These are phyloP conservation scores for Metschnikowia proteae DNA, from an alignment of 805 yeast genomes.

Conservation along the genomic window DNA sequence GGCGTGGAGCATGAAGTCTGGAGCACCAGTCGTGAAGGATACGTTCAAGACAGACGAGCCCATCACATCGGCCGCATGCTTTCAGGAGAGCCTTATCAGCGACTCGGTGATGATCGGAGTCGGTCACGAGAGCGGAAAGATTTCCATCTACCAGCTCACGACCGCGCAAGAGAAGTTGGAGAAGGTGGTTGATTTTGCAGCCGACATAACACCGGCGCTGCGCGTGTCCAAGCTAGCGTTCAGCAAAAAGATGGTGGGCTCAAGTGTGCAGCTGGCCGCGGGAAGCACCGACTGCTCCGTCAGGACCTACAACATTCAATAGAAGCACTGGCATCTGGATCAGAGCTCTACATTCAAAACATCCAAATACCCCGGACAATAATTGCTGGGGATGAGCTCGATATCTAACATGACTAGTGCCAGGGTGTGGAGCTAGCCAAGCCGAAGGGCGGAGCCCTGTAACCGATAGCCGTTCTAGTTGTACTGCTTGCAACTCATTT, in stretches of 20 bases:
- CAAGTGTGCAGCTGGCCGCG: conserved; percentile 44
- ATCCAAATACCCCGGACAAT: no score
- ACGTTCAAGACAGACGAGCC: conserved; percentile 49
- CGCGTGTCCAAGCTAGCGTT: conserved; percentile 62
- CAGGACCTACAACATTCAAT: conserved; percentile 34
- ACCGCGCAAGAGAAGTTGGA: conserved; percentile 12
- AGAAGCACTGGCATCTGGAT: not conserved
- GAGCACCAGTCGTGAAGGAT: conserved; percentile 13
- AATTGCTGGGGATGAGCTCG: no score
- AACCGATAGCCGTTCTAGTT: not conserved
- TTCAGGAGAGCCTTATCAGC: conserved; percentile 23
- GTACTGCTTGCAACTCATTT: not conserved
- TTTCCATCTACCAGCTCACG: conserved; percentile 38
- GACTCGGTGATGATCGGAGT: conserved; percentile 43
- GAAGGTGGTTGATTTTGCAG: conserved; percentile 32
- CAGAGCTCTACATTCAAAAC: not conserved
- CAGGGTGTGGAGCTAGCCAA: no score
- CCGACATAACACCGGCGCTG: conserved; percentile 51
- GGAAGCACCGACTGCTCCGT: conserved; percentile 67
- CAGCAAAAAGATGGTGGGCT: conserved; percentile 26
- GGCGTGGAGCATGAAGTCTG: conserved; percentile 53
- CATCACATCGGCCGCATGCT: conserved; percentile 65
- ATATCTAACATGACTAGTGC: no score
- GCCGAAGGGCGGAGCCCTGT: no score
- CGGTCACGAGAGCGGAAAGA: conserved; percentile 69